Evolutionary conservation across 2,329 filamentous ascomycete genomes (phyloP).

Genomic region (Hymenotorrendiella dingleyae): DNA sequence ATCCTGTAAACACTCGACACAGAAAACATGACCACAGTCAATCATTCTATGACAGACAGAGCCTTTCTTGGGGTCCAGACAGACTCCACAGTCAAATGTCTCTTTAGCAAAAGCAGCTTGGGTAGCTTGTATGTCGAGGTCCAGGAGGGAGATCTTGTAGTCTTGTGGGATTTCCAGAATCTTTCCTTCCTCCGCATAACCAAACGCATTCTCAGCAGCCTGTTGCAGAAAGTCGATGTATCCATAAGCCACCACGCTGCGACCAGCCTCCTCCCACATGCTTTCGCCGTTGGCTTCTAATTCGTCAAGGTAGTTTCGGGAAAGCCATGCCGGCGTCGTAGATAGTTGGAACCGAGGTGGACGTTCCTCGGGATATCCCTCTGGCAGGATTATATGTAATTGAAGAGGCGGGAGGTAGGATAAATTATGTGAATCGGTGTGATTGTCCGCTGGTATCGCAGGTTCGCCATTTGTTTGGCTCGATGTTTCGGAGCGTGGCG

Average conservation of each 20-base stretch:
- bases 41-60: conserved; percentile 72
- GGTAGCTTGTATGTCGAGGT: conserved; percentile 71
- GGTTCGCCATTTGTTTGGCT: conserved; percentile 12
- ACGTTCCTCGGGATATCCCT: conserved; percentile 49
- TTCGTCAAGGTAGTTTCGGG: conserved; percentile 38
- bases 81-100: conserved; percentile 84
- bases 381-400: conserved; percentile 48
- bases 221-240: conserved; percentile 60
- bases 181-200: conserved; percentile 43
- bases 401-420: conserved; percentile 51
- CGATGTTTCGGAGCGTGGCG: conserved; percentile 20
- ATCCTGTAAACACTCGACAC: conserved; percentile 76
- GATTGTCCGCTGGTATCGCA: conserved; percentile 9
- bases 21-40: conserved; percentile 88
- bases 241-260: conserved; percentile 51
- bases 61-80: conserved; percentile 89
- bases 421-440: conserved; percentile 25
- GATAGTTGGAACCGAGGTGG: conserved; percentile 47
- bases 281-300: conserved; percentile 45
- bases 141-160: conserved; percentile 66
- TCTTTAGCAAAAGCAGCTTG: conserved; percentile 71
- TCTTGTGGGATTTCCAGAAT: conserved; percentile 47
- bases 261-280: conserved; percentile 59
- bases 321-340: conserved; percentile 53
- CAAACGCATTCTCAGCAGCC: conserved; percentile 55